These are phyloP conservation scores for Pseudohalonectria lignicola DNA, from an alignment of 2,329 filamentous ascomycete genomes.

Conservation along the genomic window DNA sequence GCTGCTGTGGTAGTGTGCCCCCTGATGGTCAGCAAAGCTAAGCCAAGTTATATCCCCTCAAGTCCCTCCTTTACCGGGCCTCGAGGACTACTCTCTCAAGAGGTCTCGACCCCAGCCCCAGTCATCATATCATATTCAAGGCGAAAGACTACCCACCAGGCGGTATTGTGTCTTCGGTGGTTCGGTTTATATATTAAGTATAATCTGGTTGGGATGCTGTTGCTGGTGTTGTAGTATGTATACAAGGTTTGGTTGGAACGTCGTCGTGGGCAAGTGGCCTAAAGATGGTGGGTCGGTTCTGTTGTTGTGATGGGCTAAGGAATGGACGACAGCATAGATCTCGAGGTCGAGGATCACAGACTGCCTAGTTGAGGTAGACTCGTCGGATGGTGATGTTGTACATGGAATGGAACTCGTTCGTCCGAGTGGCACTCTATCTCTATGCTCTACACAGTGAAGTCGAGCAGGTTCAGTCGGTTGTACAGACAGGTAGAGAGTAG, in stretches of 20 bases:
- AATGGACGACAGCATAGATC: slow-evolving; percentile 32
- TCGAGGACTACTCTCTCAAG: no score
- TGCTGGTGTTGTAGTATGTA: slow-evolving; percentile 10
- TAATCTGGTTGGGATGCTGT: slow-evolving; percentile 8
- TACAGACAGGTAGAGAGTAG: slow-evolving; percentile 5
- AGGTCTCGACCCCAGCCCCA: no score
- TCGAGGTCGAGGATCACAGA: slow-evolving; percentile 12
- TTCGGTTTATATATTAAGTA: slow-evolving; percentile 17
- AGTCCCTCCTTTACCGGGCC: no score
- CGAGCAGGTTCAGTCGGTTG: no score
- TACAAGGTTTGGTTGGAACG: slow-evolving; percentile 16
- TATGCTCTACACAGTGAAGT: no score
- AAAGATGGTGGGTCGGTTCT: slow-evolving; percentile 26
- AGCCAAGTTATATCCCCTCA: no score
- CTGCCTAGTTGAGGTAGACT: slow-evolving; percentile 18
- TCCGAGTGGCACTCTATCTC: slow-evolving; percentile 9
- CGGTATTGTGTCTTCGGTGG: no score
- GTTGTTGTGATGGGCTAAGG: slow-evolving; percentile 20
- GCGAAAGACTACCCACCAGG: no score
- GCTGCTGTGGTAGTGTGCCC: no score
- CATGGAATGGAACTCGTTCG: slow-evolving; percentile 20
- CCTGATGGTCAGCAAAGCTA: no score
- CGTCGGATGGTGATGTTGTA: slow-evolving; percentile 17
- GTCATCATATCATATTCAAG: no score
- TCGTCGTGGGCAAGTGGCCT: slow-evolving; percentile 18